A percentile compares a stretch with the other conserved stretches of the same genome.
Conservation (phyloP, 106 monocot genomes). For the Platanthera zijinensis region DNA sequence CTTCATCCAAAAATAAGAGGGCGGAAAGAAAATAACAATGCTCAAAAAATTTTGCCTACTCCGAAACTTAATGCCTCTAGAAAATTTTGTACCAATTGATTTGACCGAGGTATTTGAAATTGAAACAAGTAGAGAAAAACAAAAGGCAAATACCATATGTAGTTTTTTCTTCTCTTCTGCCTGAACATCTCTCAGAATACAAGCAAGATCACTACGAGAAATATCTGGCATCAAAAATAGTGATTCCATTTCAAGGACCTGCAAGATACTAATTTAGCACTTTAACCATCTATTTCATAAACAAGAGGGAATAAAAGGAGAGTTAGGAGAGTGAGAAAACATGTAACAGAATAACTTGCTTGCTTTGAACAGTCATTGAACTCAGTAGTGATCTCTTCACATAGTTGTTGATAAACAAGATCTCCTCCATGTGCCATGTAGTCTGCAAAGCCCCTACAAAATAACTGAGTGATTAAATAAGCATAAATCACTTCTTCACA, state of each 20-base stretch:
- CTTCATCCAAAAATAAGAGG: too few relatives aligned
- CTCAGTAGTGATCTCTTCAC: conserved; percentile 67
- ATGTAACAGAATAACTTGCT: conserved; percentile 20
- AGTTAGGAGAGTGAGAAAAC: neutral
- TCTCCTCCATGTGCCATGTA: conserved; percentile 80
- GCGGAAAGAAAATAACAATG: too few relatives aligned
- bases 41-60: too few relatives aligned
- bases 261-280: neutral
- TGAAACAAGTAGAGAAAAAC: neutral
- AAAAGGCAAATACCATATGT: conserved; percentile 43
- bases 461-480: neutral
- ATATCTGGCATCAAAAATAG: conserved; percentile 54
- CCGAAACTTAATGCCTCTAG: too few relatives aligned
- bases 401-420: conserved; percentile 69
- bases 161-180: conserved; percentile 80
- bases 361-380: conserved; percentile 96
- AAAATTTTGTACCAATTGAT: neutral
- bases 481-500: conserved; percentile 1
- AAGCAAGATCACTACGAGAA: conserved; percentile 67
- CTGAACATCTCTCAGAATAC: conserved; percentile 63
- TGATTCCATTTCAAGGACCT: conserved; percentile 95
- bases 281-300: neutral
- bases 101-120: neutral
- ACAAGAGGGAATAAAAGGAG: neutral
- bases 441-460: conserved; percentile 67